Evolutionary conservation across 371 early-diverging fungal genomes (phyloP).

Genomic region (Haplosporangium sp.): DNA sequence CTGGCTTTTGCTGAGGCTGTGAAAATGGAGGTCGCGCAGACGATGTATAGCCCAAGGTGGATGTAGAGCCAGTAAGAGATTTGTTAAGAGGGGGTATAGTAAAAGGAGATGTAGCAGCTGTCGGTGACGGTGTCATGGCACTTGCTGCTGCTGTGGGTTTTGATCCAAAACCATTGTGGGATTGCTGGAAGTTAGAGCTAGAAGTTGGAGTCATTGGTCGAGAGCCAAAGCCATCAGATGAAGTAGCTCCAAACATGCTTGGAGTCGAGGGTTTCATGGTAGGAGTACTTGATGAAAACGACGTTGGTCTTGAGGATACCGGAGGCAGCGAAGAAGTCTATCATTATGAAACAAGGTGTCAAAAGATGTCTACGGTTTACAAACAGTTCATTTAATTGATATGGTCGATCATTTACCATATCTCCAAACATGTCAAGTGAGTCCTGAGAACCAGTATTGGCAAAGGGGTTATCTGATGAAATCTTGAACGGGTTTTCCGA

Average conservation of each 20-base stretch:
- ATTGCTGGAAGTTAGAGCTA: slow-evolving; percentile 13
- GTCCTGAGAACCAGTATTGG: slow-evolving; percentile 18
- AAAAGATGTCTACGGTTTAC: not conserved
- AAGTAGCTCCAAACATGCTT: slow-evolving; percentile 50
- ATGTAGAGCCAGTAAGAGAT: slow-evolving; percentile 19
- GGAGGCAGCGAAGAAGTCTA: slow-evolving; percentile 40
- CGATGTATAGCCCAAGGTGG: slow-evolving; percentile 20
- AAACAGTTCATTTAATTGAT: not conserved
- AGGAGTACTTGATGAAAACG: slow-evolving; percentile 30
- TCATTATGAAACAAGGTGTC: not conserved
- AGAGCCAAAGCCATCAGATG: slow-evolving; percentile 30
- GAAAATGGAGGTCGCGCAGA: slow-evolving; percentile 35
- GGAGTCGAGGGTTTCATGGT: slow-evolving; percentile 38
- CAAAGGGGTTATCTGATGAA: slow-evolving; percentile 52
- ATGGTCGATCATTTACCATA: slow-evolving; percentile 21
- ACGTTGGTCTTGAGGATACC: slow-evolving; percentile 27
- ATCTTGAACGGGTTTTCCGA: slow-evolving; percentile 55
- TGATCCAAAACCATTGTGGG: slow-evolving; percentile 22
- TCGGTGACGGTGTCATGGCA: slow-evolving; percentile 16
- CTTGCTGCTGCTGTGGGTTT: slow-evolving; percentile 4
- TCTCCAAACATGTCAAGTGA: slow-evolving; percentile 55
- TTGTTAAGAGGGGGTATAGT: slow-evolving; percentile 54
- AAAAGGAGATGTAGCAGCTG: slow-evolving; percentile 42
- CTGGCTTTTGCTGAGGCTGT: slow-evolving; percentile 53
- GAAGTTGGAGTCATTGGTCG: slow-evolving; percentile 44